phyloP scores from a whole-genome alignment of 129 eudicot species.

The Escallonia rubra region DNA sequence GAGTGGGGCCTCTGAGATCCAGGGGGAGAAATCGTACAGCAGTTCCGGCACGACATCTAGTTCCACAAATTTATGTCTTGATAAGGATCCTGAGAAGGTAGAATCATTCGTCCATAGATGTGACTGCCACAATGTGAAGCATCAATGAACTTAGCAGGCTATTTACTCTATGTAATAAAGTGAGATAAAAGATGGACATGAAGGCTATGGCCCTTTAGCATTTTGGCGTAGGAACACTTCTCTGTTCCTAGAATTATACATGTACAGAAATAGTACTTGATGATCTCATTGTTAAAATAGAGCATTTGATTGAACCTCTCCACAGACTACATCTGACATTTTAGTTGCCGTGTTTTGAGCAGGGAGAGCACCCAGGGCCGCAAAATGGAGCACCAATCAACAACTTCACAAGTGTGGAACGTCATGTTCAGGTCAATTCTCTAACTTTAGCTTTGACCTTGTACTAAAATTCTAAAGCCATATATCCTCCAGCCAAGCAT shows the following conservation, averaged over 20 bases:
- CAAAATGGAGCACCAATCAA: conserved; percentile 17
- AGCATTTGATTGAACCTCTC: conserved; percentile 2
- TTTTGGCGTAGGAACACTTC: neutral
- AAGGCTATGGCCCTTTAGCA: neutral
- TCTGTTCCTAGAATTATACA: neutral
- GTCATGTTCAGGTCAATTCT: conserved; percentile 32
- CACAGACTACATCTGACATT: neutral
- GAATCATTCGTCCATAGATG: conserved; percentile 14
- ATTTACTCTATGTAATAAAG: neutral
- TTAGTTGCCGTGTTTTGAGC: neutral
- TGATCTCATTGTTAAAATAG: neutral
- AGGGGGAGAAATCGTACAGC: conserved; percentile 14
- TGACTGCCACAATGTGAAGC: conserved; percentile 16
- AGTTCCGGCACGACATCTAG: conserved; percentile 24
- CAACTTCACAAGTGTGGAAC: conserved; percentile 20
- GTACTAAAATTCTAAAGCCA: neutral
- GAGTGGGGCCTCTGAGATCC: conserved; percentile 27
- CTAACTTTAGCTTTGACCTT: neutral
- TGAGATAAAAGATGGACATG: conserved; percentile 10
- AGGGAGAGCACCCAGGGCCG: conserved; percentile 17
- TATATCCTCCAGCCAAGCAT: conserved; percentile 4
- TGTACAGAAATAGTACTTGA: neutral
- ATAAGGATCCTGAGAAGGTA: conserved; percentile 29
- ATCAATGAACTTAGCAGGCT: conserved; percentile 7
- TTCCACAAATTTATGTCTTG: conserved; percentile 18